phyloP scores from a whole-genome alignment of 805 yeast species.

The Blastobotrys robertii region DNA sequence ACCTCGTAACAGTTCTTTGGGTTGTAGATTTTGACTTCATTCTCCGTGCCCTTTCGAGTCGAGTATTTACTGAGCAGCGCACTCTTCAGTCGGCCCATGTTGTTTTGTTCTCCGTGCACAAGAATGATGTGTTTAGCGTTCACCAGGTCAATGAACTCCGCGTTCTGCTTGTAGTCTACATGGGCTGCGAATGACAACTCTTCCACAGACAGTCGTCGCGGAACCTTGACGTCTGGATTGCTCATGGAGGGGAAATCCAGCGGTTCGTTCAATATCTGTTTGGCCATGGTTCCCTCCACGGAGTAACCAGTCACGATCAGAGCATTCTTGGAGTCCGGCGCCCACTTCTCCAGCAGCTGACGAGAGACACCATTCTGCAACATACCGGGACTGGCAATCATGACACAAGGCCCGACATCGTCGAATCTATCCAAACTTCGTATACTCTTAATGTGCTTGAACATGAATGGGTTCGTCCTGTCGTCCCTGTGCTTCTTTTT shows the following conservation, averaged over 20 bases:
- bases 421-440: conserved; percentile 75
- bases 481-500: conserved; percentile 66
- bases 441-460: conserved; percentile 73
- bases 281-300: conserved; percentile 97
- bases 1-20: conserved; percentile 86
- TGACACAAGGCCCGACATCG: conserved; percentile 92
- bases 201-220: conserved; percentile 78
- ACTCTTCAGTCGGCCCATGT: conserved; percentile 96
- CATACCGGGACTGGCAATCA: conserved; percentile 98
- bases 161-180: conserved; percentile 90
- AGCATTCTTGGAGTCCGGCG: conserved; percentile 88
- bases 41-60: conserved; percentile 69
- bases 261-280: conserved; percentile 79
- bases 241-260: conserved; percentile 72
- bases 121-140: conserved; percentile 78
- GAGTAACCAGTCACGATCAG: conserved; percentile 92
- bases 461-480: conserved; percentile 80
- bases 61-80: conserved; percentile 84
- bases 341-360: conserved; percentile 88
- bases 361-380: conserved; percentile 91
- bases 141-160: conserved; percentile 81
- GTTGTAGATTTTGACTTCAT: conserved; percentile 83
- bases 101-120: conserved; percentile 95
- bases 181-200: conserved; percentile 99
- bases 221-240: conserved; percentile 77